phyloP scores from a whole-genome alignment of 2,329 filamentous ascomycete species.

The Juglanconis sp. region DNA sequence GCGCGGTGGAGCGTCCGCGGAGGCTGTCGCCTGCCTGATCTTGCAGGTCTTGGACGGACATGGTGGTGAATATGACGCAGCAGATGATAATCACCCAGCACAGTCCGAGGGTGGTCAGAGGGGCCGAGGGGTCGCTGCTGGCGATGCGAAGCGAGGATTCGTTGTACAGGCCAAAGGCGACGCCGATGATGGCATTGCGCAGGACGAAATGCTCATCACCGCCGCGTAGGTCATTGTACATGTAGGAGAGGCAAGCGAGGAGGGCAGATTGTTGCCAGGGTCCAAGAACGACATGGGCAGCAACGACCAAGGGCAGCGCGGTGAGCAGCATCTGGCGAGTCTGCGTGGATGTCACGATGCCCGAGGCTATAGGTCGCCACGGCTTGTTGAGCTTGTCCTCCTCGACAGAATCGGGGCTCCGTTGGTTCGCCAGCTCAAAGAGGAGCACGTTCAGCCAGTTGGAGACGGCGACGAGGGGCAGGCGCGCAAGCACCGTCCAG shows the following conservation, averaged over 20 bases:
- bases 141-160: background rate
- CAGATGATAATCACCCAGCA: constrained; percentile 17
- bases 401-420: constrained; percentile 26
- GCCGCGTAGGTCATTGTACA: constrained; percentile 36
- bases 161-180: background rate
- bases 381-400: constrained; percentile 42
- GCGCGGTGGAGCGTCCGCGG: too few relatives aligned
- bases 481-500: constrained; percentile 15
- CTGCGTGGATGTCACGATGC: too few relatives aligned
- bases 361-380: constrained; percentile 29
- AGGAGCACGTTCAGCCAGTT: constrained; percentile 7
- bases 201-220: background rate
- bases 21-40: constrained; percentile 23
- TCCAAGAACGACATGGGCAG: too few relatives aligned
- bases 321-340: too few relatives aligned
- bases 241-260: constrained; percentile 31
- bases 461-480: constrained; percentile 22
- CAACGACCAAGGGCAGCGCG: too few relatives aligned
- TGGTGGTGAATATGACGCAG: constrained; percentile 22
- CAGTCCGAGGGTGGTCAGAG: background rate
- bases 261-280: background rate
- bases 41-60: constrained; percentile 23
- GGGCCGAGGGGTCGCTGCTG: background rate
- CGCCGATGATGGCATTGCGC: background rate
- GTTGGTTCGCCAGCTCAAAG: constrained; percentile 36